These are phyloP conservation scores for Extremus antarcticus DNA, from an alignment of 495 filamentous ascomycete species.

Conservation along the genomic window DNA sequence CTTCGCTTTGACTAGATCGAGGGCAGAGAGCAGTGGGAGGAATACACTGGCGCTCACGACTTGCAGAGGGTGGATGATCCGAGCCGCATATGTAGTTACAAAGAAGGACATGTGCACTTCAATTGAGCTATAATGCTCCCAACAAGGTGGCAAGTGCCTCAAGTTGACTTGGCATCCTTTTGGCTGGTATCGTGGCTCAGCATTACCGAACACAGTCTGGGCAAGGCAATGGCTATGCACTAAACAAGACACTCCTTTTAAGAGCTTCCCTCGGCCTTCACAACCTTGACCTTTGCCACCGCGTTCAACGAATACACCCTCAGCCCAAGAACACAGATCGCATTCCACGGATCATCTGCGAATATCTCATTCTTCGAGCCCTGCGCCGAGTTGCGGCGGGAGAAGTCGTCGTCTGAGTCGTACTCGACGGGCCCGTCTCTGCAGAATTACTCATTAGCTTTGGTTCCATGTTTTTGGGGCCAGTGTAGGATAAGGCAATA, in stretches of 20 bases:
- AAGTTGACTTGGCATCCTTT: too few species aligned
- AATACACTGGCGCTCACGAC: too few species aligned
- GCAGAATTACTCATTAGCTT: neutral
- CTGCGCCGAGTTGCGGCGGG: neutral
- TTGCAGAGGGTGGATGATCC: too few species aligned
- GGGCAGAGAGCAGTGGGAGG: too few species aligned
- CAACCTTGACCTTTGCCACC: constrained; percentile 9
- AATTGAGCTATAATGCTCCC: too few species aligned
- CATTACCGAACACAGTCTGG: too few species aligned
- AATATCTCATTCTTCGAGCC: constrained; percentile 19
- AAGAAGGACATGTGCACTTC: too few species aligned
- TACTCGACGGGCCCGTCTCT: constrained; percentile 4
- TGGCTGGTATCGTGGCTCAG: too few species aligned
- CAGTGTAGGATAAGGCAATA: constrained; percentile 3
- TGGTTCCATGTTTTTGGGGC: neutral
- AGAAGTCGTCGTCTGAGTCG: constrained; percentile 5
- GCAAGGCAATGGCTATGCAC: too few species aligned
- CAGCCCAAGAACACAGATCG: constrained; percentile 68
- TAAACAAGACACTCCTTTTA: neutral
- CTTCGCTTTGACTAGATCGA: too few species aligned
- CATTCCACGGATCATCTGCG: constrained; percentile 64
- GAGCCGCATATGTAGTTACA: too few species aligned
- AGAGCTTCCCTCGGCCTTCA: constrained; percentile 9
- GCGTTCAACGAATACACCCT: constrained; percentile 41
- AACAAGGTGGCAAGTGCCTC: too few species aligned